Conservation (phyloP, 495 filamentous ascomycete genomes). For the Aspergillus wentii region DNA sequence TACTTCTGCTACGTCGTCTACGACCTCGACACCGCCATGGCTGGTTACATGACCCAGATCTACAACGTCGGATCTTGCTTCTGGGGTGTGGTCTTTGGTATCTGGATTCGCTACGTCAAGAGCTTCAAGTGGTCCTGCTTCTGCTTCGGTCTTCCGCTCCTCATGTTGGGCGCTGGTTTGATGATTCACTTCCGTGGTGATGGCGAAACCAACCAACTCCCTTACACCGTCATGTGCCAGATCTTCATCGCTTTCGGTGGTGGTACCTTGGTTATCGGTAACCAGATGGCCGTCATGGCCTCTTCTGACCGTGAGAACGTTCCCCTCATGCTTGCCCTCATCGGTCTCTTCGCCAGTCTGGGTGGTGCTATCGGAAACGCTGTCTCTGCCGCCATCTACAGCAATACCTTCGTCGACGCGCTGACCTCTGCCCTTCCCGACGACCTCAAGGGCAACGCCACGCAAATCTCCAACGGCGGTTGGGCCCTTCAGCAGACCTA, state of each 20-base stretch:
- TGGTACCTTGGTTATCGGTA: slow-evolving; percentile 58
- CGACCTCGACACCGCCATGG: slow-evolving; percentile 46
- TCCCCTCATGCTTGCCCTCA: slow-evolving; percentile 65
- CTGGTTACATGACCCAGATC: slow-evolving; percentile 61
- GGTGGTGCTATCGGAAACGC: slow-evolving; percentile 67
- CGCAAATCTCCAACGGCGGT: slow-evolving; percentile 40
- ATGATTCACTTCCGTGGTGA: slow-evolving; percentile 67
- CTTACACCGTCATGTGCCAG: slow-evolving; percentile 71
- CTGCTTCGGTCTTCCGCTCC: slow-evolving; percentile 58
- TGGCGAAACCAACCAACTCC: slow-evolving; percentile 43
- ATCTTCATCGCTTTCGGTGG: slow-evolving; percentile 73
- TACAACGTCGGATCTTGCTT: slow-evolving; percentile 69
- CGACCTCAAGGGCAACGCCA: slow-evolving; percentile 41
- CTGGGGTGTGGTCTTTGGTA: slow-evolving; percentile 51
- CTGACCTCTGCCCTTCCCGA: slow-evolving; percentile 39
- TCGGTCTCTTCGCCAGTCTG: slow-evolving; percentile 59
- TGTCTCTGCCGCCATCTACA: slow-evolving; percentile 67
- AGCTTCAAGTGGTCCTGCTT: slow-evolving; percentile 53
- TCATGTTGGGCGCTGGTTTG: slow-evolving; percentile 58
- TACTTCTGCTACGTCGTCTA: slow-evolving; percentile 72
- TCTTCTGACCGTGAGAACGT: slow-evolving; percentile 57
- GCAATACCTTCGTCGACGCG: slow-evolving; percentile 52
- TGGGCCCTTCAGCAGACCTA: slow-evolving; percentile 49
- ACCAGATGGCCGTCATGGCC: slow-evolving; percentile 74
- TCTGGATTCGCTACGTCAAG: slow-evolving; percentile 50